phyloP scores from a whole-genome alignment of 257 asterid species.

The Orobanche coerulescens region DNA sequence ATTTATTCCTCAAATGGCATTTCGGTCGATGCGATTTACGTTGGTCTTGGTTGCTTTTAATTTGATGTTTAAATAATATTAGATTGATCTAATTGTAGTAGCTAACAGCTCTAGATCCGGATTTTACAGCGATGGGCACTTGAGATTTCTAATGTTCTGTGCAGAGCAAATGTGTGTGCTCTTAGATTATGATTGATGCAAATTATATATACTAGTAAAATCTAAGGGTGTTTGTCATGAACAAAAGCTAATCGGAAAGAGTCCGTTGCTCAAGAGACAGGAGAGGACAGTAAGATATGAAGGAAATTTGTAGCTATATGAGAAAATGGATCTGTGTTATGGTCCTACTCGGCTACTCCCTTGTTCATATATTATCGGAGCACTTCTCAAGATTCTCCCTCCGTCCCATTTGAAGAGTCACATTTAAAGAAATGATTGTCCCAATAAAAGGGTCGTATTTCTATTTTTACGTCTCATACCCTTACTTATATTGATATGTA shows the following conservation, averaged over 20 bases:
- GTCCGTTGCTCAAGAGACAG: neutral
- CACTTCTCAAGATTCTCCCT: too few species aligned
- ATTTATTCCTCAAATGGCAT: neutral
- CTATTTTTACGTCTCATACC: too few species aligned
- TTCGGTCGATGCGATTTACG: neutral
- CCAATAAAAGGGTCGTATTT: too few species aligned
- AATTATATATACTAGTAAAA: too few species aligned
- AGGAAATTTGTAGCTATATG: too few species aligned
- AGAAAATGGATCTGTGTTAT: too few species aligned
- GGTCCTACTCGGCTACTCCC: neutral
- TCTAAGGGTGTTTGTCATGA: neutral
- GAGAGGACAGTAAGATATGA: too few species aligned
- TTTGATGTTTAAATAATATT: neutral
- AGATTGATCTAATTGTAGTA: neutral
- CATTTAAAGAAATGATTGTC: too few species aligned
- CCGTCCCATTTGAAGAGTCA: too few species aligned
- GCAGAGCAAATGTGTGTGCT: neutral
- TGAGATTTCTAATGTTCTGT: neutral
- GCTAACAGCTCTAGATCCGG: neutral
- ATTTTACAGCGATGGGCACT: neutral
- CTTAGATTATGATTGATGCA: conserved; percentile 12
- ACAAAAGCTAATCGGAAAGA: neutral
- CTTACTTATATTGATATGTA: too few species aligned
- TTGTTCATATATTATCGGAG: too few species aligned
- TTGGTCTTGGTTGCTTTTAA: neutral